Percentiles rank a stretch among this genome's conserved stretches.
These are phyloP conservation scores for Luvunga scandens DNA, from an alignment of 345 rosid genomes.

Conservation along the genomic window DNA sequence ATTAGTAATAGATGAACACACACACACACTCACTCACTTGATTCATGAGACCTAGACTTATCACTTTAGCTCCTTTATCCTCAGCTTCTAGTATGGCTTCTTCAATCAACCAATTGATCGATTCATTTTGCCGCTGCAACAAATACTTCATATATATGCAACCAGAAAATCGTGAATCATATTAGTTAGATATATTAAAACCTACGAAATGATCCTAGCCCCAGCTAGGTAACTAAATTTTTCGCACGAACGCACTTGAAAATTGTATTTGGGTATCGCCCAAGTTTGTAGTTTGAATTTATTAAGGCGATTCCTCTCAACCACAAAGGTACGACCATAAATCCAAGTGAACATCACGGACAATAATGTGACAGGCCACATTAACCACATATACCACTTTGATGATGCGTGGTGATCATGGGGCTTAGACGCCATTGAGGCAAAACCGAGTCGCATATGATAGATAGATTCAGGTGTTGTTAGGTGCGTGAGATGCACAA, in stretches of 20 bases:
- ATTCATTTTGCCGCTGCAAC: conserved; percentile 27
- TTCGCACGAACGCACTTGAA: conserved; percentile 39
- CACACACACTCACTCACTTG: conserved; percentile 36
- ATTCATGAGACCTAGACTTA: conserved; percentile 62
- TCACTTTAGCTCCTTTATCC: conserved; percentile 48
- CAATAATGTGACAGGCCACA: conserved; percentile 64
- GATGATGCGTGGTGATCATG: conserved; percentile 15
- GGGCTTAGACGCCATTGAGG: conserved; percentile 58
- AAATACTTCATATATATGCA: conserved; percentile 34
- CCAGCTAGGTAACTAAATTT: no score
- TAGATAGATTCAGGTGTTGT: conserved; percentile 64
- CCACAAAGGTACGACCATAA: conserved; percentile 43
- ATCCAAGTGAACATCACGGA: conserved; percentile 44
- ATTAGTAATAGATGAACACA: no score
- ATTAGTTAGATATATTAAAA: no score
- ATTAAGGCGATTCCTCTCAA: conserved; percentile 50
- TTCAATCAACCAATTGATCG: conserved; percentile 54
- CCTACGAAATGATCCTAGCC: no score
- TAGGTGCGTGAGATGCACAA: conserved; percentile 62
- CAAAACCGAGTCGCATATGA: conserved; percentile 55
- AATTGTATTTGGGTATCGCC: conserved; percentile 62
- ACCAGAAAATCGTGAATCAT: neutral
- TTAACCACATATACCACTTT: conserved; percentile 41
- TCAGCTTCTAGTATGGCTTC: conserved; percentile 57
- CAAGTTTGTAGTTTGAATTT: conserved; percentile 59